Evolutionary conservation across 768 basidiomycete species (phyloP), one percentile per base, ranked within the genome.

Genomic region (Phallus indusiatus): DNA sequence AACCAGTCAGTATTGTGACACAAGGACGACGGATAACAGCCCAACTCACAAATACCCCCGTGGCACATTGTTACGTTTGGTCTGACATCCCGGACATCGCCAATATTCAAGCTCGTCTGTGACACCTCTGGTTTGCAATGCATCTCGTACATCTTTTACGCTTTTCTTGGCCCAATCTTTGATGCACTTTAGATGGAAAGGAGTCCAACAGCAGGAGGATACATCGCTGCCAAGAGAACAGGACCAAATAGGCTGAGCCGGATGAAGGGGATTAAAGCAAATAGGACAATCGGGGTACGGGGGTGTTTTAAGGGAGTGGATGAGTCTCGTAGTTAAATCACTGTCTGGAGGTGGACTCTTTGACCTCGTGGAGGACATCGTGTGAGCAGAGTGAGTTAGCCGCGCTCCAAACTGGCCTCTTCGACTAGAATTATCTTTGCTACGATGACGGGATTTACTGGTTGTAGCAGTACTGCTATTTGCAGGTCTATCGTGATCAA

Each of bases 1-100:
- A 21, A 49, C n/a, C 14, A 3, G 21, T 50, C 14, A 52, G 4
- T 34, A 20, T 51, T 7, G 28, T 7, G 28, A 28, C 28, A 7
- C 28, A 28, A 28, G 7, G 28, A 50, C 1, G 11, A n/a, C 18
- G 49, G 18, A 65, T 46, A n/a, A 0, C 54, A 1, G 53, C 21
- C 47, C 28, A n/a, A 73, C 80, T 34, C 66, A 88, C 86, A 78
- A 78, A 67, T 92, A 91, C 2, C 76, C 75, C 1, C 74, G 76
- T 0, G 90, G 89, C 1, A 86, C 80, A 1, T 71, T 71, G 52
- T 78, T 78, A n/a, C 94, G 76, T 59, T 84, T 84, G 1, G 83
- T 81, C 66, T 94, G 93, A 74, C 95, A 98, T 0, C 90, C 92
- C 0, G 95, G 95, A 70, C 95, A 98, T 55, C 86, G 77, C 95